Percentiles rank a stretch among this genome's conserved stretches.
phyloP scores from a whole-genome alignment of 129 eudicot genomes.

The Glebionis coronaria region DNA sequence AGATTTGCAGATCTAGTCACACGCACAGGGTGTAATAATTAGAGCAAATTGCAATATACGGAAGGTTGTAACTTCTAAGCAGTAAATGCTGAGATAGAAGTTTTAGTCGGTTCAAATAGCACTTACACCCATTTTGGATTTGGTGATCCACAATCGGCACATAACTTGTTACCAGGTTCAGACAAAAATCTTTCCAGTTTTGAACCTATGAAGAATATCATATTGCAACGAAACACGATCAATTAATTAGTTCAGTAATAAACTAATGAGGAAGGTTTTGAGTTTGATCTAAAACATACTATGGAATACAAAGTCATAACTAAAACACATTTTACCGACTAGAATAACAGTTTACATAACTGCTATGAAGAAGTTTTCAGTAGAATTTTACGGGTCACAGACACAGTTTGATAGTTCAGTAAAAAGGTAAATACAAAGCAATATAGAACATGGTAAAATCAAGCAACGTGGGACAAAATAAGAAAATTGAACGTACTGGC shows the following conservation, averaged over 20 bases:
- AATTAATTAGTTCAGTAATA: too few species aligned
- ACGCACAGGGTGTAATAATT: slow-evolving; percentile 20
- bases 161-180: slow-evolving; percentile 56
- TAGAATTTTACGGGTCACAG: too few species aligned
- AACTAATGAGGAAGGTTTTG: slow-evolving; percentile 1
- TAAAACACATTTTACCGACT: too few species aligned
- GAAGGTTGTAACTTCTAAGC: too few species aligned
- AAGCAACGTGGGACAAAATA: too few species aligned
- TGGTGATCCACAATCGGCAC: slow-evolving; percentile 94
- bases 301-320: too few species aligned
- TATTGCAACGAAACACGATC: slow-evolving; percentile 19
- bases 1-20: slow-evolving; percentile 63
- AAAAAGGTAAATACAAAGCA: too few species aligned
- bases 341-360: too few species aligned
- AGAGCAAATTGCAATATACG: slow-evolving; percentile 1
- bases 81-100: too few species aligned
- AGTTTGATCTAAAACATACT: neutral
- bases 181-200: slow-evolving; percentile 50
- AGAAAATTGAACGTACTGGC: slow-evolving; percentile 18
- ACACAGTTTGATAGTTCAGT: too few species aligned
- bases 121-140: slow-evolving; percentile 99
- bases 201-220: slow-evolving; percentile 46
- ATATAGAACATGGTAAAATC: too few species aligned
- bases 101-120: neutral
- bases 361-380: too few species aligned